Base-by-base conservation (phyloP, 2,329 filamentous ascomycete genomes). In the Aplosporella prunicola region DNA sequence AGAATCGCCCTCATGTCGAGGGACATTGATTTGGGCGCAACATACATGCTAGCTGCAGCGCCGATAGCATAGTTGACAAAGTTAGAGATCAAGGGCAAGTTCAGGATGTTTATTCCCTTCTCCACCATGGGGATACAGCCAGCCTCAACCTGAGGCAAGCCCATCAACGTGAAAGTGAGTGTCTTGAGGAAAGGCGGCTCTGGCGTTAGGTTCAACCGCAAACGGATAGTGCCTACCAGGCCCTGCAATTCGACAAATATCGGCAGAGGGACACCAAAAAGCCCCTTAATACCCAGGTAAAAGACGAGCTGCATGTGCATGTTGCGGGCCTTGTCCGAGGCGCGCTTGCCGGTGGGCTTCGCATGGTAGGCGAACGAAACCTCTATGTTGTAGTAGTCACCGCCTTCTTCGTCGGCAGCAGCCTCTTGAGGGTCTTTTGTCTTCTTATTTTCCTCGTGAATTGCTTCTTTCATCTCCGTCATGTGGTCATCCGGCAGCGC, bases 261-360 rank as follows among this genome's bases (percentile, higher is more conserved):
- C 0, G 86, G 87, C 14, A 94, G 68, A 0, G 87, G 87, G 0
- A 94, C 79, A 18, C 88, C 88, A 48, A 95, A 91, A 5, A 95
- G 68, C 0, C 88, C 88, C 53, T 83, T 86, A 53, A 93, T 67
- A 40, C 91, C 91, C 1, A 96, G 72, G 47, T 95, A 96, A 58
- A 98, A 96, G 7, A 95, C 76, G 10, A 96, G 63, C 51, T 93
- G 82, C 86, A 95, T 94, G 52, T 93, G 88, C 85, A 95, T 94
- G 56, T 95, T 96, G 47, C 82, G 76, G 5, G 87, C 86, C 60
- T 88, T 91, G 30, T 83, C 81, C 2, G 83, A 81, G 10, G 86
- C 72, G 32, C 79, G 74, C 41, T 69, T 68, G 5, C 75, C 71
- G 2, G 75, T 80, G 9, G 87, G 87, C 55, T 80, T 78, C 8